Conservation (phyloP, 1,284 basidiomycete genomes). For the Cryptococcus sp. region DNA sequence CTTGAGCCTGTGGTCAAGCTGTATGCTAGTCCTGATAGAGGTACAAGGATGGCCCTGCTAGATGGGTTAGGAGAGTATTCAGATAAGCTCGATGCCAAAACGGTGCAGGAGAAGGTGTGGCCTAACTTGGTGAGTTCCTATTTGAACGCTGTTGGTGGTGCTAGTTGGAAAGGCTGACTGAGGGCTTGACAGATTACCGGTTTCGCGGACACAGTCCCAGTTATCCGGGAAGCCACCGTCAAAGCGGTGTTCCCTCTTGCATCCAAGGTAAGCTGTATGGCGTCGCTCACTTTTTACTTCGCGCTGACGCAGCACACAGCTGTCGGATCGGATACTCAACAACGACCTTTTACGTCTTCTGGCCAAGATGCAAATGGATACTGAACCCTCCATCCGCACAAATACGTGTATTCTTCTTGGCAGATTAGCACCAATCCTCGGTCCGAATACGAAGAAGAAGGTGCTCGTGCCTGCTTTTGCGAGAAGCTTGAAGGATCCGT, state of each 20-base stretch:
- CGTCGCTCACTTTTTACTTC: neutral
- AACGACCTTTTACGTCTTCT: slow-evolving; percentile 92
- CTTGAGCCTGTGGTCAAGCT: slow-evolving; percentile 78
- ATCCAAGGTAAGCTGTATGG: slow-evolving; percentile 64
- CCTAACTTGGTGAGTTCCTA: slow-evolving; percentile 72
- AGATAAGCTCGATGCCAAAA: slow-evolving; percentile 82
- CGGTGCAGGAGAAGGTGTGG: slow-evolving; percentile 86
- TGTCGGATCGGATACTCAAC: slow-evolving; percentile 89
- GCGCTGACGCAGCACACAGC: slow-evolving; percentile 53
- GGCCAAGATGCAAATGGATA: slow-evolving; percentile 88
- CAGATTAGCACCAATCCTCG: slow-evolving; percentile 79
- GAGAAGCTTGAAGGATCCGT: slow-evolving; percentile 84
- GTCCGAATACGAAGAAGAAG: slow-evolving; percentile 86
- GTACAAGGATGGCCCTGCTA: slow-evolving; percentile 88
- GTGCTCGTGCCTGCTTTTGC: slow-evolving; percentile 95
- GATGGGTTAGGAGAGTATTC: slow-evolving; percentile 82
- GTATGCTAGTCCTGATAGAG: slow-evolving; percentile 84
- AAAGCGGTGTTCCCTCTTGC: slow-evolving; percentile 82
- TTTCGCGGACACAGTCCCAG: slow-evolving; percentile 88
- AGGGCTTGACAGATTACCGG: slow-evolving; percentile 67
- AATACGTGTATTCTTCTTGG: slow-evolving; percentile 97
- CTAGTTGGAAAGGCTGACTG: slow-evolving; percentile 1
- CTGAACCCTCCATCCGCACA: slow-evolving; percentile 91
- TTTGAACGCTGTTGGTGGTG: neutral
- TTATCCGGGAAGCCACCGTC: slow-evolving; percentile 92